phyloP scores from a whole-genome alignment of 2,329 filamentous ascomycete genomes.

The Calycina herbarum region DNA sequence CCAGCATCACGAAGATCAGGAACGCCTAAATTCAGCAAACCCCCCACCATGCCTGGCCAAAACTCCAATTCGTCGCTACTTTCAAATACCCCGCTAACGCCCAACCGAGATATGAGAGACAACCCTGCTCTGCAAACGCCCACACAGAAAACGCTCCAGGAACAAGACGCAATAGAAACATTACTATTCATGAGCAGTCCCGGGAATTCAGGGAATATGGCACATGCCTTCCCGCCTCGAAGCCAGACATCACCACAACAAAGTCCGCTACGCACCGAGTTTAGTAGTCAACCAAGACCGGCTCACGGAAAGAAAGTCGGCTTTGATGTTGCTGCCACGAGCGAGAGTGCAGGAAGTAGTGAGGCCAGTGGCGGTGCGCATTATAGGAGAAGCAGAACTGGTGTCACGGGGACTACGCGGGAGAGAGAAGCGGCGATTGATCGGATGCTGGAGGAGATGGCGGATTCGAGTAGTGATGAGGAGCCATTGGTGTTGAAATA shows the following conservation, averaged over 20 bases:
- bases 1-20: constrained; percentile 33
- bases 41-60: constrained; percentile 32
- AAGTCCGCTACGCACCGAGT: constrained; percentile 37
- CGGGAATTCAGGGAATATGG: constrained; percentile 66
- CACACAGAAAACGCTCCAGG: constrained; percentile 65
- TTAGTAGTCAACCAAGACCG: constrained; percentile 25
- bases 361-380: constrained; percentile 24
- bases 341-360: constrained; percentile 24
- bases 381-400: constrained; percentile 20
- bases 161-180: constrained; percentile 80
- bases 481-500: constrained; percentile 31
- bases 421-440: constrained; percentile 33
- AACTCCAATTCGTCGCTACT: constrained; percentile 30
- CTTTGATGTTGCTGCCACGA: constrained; percentile 28
- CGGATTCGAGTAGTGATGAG: constrained; percentile 38
- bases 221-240: constrained; percentile 51
- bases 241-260: constrained; percentile 33
- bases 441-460: constrained; percentile 37
- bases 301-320: constrained; percentile 30
- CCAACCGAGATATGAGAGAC: constrained; percentile 25
- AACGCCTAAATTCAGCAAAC: constrained; percentile 34
- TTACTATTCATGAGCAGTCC: constrained; percentile 81
- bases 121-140: constrained; percentile 54
- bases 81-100: constrained; percentile 32
- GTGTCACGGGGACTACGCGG: constrained; percentile 13